Evolutionary conservation across 495 filamentous ascomycete species (phyloP).

Genomic region (Aspergillus egyptiacus): DNA sequence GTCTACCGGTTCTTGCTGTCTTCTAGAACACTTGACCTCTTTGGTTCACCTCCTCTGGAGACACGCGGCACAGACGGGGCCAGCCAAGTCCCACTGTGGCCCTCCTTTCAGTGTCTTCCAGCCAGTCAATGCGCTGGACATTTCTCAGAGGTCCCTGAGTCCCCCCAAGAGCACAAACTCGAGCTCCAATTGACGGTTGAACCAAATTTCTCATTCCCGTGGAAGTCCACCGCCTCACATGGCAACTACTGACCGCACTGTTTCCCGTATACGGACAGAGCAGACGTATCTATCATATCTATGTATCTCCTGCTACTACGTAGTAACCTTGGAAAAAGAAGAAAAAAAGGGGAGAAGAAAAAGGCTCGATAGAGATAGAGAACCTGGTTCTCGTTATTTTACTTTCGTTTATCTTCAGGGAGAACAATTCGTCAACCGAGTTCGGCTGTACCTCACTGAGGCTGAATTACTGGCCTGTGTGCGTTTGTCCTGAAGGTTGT

Average conservation of each 20-base stretch:
- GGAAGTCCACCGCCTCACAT: background rate
- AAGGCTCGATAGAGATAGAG: background rate
- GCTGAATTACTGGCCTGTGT: no score
- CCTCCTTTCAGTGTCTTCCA: slow-evolving; percentile 3
- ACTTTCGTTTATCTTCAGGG: no score
- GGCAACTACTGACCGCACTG: slow-evolving; percentile 12
- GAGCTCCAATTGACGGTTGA: background rate
- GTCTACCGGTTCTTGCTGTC: slow-evolving; percentile 12
- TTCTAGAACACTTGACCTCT: slow-evolving; percentile 15
- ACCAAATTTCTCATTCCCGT: no score
- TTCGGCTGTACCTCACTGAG: no score
- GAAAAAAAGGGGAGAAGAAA: no score
- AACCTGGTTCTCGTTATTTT: no score
- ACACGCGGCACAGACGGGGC: slow-evolving; percentile 20
- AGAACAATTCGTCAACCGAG: no score
- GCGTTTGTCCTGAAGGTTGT: no score
- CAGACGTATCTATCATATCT: no score
- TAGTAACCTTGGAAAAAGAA: no score
- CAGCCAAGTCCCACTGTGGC: slow-evolving; percentile 7
- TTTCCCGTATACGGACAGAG: slow-evolving; percentile 14
- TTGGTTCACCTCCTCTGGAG: slow-evolving; percentile 14
- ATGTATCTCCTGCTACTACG: no score
- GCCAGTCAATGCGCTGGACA: background rate
- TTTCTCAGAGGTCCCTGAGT: slow-evolving; percentile 1
- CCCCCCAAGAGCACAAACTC: background rate